A percentile compares a stretch with the other conserved stretches of the same genome.
Conservation (phyloP, 495 filamentous ascomycete species). For the Trichoderma virens region DNA sequence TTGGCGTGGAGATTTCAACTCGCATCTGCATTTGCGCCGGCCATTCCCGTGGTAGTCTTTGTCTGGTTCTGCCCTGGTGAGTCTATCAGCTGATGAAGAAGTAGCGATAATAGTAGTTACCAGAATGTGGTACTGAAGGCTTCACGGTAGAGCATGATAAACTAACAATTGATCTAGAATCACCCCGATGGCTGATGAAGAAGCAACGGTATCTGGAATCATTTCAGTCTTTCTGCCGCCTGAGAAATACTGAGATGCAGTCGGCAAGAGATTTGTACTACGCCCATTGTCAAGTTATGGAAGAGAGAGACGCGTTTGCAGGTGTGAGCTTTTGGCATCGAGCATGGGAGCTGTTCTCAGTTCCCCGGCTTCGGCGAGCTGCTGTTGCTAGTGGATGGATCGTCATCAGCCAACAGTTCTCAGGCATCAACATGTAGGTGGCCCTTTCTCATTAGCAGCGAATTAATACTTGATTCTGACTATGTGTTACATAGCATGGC, state of each 20-base stretch:
- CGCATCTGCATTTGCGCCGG: slow-evolving; percentile 16
- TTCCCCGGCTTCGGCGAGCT: slow-evolving; percentile 47
- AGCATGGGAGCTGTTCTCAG: slow-evolving; percentile 46
- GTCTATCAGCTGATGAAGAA: no score
- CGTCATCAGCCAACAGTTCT: slow-evolving; percentile 48
- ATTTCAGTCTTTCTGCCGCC: slow-evolving; percentile 45
- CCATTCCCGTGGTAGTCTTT: slow-evolving; percentile 14
- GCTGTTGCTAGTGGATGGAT: slow-evolving; percentile 44
- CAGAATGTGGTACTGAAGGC: no score
- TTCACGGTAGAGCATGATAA: not conserved
- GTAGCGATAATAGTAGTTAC: no score
- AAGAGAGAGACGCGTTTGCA: slow-evolving; percentile 40
- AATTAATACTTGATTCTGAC: not conserved
- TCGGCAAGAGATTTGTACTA: slow-evolving; percentile 57
- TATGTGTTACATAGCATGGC: slow-evolving; percentile 24
- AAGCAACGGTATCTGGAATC: slow-evolving; percentile 44
- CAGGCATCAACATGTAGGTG: slow-evolving; percentile 38
- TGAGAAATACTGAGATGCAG: slow-evolving; percentile 53
- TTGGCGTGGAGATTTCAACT: slow-evolving; percentile 18
- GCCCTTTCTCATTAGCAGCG: not conserved
- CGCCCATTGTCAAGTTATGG: slow-evolving; percentile 38
- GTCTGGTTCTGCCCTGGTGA: slow-evolving; percentile 18
- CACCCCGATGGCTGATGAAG: slow-evolving; percentile 58
- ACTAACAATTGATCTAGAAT: slow-evolving; percentile 40
- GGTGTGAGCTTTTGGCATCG: slow-evolving; percentile 26